phyloP scores from a whole-genome alignment of 2,329 filamentous ascomycete species.

The Aspergillus sp. region DNA sequence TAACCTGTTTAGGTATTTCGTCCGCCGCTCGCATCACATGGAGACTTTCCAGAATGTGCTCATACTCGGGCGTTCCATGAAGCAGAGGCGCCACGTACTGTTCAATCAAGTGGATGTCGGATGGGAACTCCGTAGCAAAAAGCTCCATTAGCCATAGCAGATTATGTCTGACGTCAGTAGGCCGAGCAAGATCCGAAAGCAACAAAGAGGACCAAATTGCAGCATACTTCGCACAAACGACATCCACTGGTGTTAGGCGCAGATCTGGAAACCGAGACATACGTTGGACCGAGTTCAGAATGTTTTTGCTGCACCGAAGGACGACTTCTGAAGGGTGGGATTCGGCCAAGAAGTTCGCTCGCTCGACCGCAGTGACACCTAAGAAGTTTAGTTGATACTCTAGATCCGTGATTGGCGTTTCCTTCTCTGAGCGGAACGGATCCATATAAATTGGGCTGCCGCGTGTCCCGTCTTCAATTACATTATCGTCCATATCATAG shows the following conservation, averaged over 20 bases:
- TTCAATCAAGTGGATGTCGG: constrained; percentile 71
- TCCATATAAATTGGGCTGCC: constrained; percentile 75
- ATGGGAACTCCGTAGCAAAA: constrained; percentile 66
- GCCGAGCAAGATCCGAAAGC: constrained; percentile 45
- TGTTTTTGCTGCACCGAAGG: constrained; percentile 76
- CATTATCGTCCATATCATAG: constrained; percentile 60
- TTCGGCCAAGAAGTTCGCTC: constrained; percentile 60
- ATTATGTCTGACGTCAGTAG: constrained; percentile 60
- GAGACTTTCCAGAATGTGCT: constrained; percentile 55
- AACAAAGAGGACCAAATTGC: constrained; percentile 71
- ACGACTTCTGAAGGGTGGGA: constrained; percentile 69
- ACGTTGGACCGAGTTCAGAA: constrained; percentile 69
- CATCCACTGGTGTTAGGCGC: constrained; percentile 49
- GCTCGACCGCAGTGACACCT: constrained; percentile 43
- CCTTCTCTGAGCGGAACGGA: constrained; percentile 70
- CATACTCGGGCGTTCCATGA: constrained; percentile 53
- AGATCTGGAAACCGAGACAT: constrained; percentile 37
- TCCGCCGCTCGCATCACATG: constrained; percentile 60
- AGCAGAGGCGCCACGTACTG: constrained; percentile 67
- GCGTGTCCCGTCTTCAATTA: constrained; percentile 17
- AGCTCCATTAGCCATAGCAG: constrained; percentile 66
- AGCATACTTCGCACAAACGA: constrained; percentile 67
- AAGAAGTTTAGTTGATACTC: constrained; percentile 60
- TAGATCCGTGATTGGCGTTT: constrained; percentile 64
- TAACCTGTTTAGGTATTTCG: constrained; percentile 54